phyloP scores from a whole-genome alignment of 2,329 filamentous ascomycete species.

The Phyllosticta paracitricarpa region DNA sequence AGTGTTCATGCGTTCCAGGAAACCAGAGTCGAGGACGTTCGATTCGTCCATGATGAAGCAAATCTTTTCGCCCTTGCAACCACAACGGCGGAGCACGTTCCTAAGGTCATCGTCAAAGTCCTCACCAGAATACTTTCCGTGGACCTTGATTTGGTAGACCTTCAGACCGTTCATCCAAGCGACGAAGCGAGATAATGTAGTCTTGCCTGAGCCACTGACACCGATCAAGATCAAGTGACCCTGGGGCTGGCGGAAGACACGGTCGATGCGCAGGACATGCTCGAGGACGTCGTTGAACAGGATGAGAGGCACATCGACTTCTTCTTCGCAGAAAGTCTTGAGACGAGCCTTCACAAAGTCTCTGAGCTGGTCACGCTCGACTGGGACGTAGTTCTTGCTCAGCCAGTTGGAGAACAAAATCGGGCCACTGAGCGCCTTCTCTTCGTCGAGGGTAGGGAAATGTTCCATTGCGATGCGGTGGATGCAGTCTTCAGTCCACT shows the following conservation, averaged over 20 bases:
- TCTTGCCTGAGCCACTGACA: conserved; percentile 97
- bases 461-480: conserved; percentile 76
- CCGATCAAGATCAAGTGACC: conserved; percentile 97
- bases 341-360: conserved; percentile 97
- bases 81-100: conserved; percentile 83
- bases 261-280: conserved; percentile 94
- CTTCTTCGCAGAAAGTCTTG: conserved; percentile 98
- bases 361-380: conserved; percentile 86
- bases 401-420: conserved; percentile 99
- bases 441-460: conserved; percentile 92
- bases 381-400: conserved; percentile 95
- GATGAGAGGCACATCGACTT: conserved; percentile 95
- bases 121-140: conserved; percentile 94
- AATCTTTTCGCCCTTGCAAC: conserved; percentile 98
- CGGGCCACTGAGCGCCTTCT: conserved; percentile 78
- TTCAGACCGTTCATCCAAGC: conserved; percentile 99
- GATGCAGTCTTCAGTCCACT: conserved; percentile 88
- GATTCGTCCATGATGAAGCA: conserved; percentile 99
- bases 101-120: conserved; percentile 98
- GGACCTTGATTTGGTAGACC: conserved; percentile 99
- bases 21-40: conserved; percentile 96
- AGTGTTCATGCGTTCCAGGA: conserved; percentile 99
- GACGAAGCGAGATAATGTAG: conserved; percentile 92
- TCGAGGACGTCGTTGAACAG: conserved; percentile 99
- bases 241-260: conserved; percentile 96